phyloP scores from a whole-genome alignment of 2,329 filamentous ascomycete species.

The Penicillium brasilianum region DNA sequence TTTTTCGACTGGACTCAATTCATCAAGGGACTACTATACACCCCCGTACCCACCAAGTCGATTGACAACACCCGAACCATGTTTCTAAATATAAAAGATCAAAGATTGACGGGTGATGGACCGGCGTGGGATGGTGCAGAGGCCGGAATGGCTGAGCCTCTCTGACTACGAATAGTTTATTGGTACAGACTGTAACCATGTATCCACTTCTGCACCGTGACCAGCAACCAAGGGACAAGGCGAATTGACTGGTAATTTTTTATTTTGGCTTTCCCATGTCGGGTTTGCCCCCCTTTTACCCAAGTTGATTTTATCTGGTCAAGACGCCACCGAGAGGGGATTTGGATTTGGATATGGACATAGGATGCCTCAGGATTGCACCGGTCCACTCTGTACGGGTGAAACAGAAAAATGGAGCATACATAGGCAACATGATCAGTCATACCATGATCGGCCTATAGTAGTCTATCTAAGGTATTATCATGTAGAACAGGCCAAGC shows the following conservation, averaged over 20 bases:
- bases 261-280: neutral
- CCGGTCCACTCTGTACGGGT: neutral
- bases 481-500: neutral
- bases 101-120: constrained; percentile 6
- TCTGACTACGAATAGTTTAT: neutral
- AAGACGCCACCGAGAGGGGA: constrained; percentile 3
- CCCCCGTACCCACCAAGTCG: neutral
- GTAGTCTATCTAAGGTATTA: neutral
- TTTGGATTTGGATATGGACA: neutral
- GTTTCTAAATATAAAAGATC: constrained; percentile 16
- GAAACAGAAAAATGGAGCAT: no score
- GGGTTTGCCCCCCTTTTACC: neutral
- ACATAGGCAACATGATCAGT: neutral
- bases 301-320: constrained; percentile 1
- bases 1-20: neutral
- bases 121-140: neutral
- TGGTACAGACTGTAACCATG: neutral
- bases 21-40: neutral
- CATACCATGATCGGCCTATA: neutral
- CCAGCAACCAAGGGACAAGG: neutral
- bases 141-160: constrained; percentile 8
- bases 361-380: neutral
- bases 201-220: neutral
- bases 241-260: neutral
- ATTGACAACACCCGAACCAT: neutral